Evolutionary conservation across 2,329 filamentous ascomycete species (phyloP).

Genomic region (Corniculantispora saksenae): DNA sequence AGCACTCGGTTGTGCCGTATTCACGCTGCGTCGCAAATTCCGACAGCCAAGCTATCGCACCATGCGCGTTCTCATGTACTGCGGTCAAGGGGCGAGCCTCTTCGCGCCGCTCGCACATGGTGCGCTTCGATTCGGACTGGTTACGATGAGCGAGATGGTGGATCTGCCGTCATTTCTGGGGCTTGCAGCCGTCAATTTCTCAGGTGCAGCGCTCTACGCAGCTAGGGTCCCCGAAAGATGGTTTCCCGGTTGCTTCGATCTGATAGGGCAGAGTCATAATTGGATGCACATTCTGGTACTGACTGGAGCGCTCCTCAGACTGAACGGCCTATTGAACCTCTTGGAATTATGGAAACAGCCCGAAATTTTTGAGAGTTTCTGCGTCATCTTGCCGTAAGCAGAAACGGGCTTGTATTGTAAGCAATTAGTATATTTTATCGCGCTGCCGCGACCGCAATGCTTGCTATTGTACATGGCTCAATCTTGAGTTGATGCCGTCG

Average conservation of each 20-base stretch:
- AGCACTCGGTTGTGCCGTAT: slow-evolving; percentile 28
- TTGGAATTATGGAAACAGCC: slow-evolving; percentile 15
- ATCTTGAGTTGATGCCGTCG: no score
- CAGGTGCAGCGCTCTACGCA: slow-evolving; percentile 30
- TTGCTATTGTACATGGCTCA: no score
- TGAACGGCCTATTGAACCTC: slow-evolving; percentile 21
- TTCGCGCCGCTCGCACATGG: slow-evolving; percentile 30
- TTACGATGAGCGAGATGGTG: slow-evolving; percentile 26
- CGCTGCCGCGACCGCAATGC: no score
- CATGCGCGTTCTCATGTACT: slow-evolving; percentile 27
- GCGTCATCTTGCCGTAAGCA: no score
- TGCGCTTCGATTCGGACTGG: slow-evolving; percentile 22
- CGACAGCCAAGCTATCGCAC: slow-evolving; percentile 28
- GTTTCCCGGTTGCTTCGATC: slow-evolving; percentile 30
- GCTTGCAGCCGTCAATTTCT: slow-evolving; percentile 31
- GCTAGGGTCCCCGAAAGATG: slow-evolving; percentile 31
- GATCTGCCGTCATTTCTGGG: slow-evolving; percentile 29
- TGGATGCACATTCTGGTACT: slow-evolving; percentile 30
- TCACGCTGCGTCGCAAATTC: slow-evolving; percentile 30
- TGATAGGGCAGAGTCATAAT: slow-evolving; percentile 31
- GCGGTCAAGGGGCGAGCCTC: slow-evolving; percentile 27
- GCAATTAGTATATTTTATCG: no score
- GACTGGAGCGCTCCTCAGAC: slow-evolving; percentile 25
- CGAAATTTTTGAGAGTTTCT: no score
- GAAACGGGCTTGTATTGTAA: no score